Evolutionary conservation across 805 yeast species (phyloP), one percentile per base, ranked within the genome.

Genomic region (Starmerella powellii): DNA sequence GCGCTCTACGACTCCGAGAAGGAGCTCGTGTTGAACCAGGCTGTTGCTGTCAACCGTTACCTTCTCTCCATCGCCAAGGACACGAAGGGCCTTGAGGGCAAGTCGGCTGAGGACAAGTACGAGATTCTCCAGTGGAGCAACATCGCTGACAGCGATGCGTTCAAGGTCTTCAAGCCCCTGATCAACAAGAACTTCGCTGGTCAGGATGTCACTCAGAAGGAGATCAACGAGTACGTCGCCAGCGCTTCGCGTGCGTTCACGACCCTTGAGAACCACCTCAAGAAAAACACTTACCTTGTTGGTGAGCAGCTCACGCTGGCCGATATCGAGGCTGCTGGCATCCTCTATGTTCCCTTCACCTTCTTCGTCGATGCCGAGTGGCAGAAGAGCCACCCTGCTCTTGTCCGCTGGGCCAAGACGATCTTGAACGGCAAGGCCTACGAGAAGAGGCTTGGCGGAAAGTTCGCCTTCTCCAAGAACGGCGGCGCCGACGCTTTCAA

Each of bases 201-300:
- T 42, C 62, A 53, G 43, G 86, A 91, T 54, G 83, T 74, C 78
- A 79, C 81, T 79, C 82, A 82, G 76, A 79, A 78, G 68, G 44
- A 40, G 48, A 72, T 74, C 48, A 71, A 67, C 34, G 65, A 65
- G 35, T 70, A 67, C 37, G 56, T 56, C 37, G 61, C 68, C 42
- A 11, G 8, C 15, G 61, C 66, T 48, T 55, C 23, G 17, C 41
- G 37, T 13, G 47, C 42, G 34, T 41, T 44, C 37, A 34, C 18
- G 17, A 50, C 72, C 41, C 40, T 59, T 15, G 61, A 58, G 45
- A 59, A 61, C 32, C 73, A 76, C 69, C 69, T 77, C 56, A 59
- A 67, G 52, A 67, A 69, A 54, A 66, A 69, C 73, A 77, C 86
- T 44, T 82, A 68, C 67, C 71, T 80, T 53, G 86, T 72, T 45